Conservation (phyloP, 2,329 filamentous ascomycete genomes). For the Xylaria arbuscula region DNA sequence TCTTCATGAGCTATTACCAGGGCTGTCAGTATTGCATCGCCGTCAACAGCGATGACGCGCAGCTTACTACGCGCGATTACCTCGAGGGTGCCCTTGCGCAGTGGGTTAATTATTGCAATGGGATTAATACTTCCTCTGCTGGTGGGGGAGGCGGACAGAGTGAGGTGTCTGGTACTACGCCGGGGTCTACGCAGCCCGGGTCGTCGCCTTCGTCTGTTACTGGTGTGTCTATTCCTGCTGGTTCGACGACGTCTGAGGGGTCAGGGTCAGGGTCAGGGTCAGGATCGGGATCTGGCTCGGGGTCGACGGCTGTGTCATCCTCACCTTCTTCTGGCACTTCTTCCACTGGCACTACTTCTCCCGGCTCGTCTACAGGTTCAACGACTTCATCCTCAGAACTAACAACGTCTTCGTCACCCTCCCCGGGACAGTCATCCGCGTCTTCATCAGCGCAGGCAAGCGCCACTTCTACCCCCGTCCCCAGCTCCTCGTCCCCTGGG, state of each 20-base stretch:
- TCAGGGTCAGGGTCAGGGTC: background rate
- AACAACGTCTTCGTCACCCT: slow-evolving; percentile 9
- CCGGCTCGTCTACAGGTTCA: slow-evolving; percentile 17
- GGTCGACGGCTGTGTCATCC: slow-evolving; percentile 12
- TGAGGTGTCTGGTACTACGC: slow-evolving; percentile 34
- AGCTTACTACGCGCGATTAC: slow-evolving; percentile 50
- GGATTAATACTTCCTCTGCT: background rate
- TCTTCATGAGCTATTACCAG: slow-evolving; percentile 54
- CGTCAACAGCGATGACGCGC: slow-evolving; percentile 41
- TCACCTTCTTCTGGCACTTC: background rate
- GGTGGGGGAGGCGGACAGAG: slow-evolving; percentile 23
- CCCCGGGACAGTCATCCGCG: slow-evolving; percentile 5
- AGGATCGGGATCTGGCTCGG: background rate
- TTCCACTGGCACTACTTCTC: background rate
- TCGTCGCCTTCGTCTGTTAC: slow-evolving; percentile 36
- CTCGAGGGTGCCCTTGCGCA: slow-evolving; percentile 56
- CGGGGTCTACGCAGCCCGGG: slow-evolving; percentile 38
- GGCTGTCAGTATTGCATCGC: slow-evolving; percentile 59
- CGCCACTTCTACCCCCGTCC: no score
- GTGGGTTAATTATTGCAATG: slow-evolving; percentile 59
- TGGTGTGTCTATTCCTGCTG: slow-evolving; percentile 26
- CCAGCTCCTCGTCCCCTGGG: background rate
- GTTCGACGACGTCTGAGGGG: slow-evolving; percentile 23
- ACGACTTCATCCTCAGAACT: slow-evolving; percentile 20
- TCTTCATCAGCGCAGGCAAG: no score